A percentile compares a stretch with the other conserved stretches of the same genome.
Evolutionary conservation across 371 early-diverging fungal genomes (phyloP).

Genomic region (Dichotomocladium elegans): DNA sequence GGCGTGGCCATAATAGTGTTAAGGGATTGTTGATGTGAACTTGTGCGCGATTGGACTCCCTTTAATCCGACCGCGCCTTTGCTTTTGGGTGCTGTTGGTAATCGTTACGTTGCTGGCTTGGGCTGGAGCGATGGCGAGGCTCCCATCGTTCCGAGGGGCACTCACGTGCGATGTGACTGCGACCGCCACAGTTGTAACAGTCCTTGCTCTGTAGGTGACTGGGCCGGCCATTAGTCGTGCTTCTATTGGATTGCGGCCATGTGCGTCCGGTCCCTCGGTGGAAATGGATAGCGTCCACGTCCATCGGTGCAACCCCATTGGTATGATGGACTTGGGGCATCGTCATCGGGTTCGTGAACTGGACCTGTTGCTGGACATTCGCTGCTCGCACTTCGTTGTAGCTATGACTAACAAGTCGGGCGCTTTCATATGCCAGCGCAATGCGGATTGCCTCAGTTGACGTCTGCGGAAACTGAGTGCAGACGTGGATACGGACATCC

Average conservation of each 20-base stretch:
- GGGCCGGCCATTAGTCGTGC: too few species aligned
- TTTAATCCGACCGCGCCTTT: not conserved
- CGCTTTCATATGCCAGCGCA: too few species aligned
- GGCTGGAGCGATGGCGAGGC: not conserved
- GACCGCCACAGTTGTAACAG: too few species aligned
- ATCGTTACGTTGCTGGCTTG: too few species aligned
- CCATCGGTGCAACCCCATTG: constrained; percentile 1
- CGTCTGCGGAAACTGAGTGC: not conserved
- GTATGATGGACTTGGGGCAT: not conserved
- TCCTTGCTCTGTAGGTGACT: too few species aligned
- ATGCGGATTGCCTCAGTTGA: not conserved
- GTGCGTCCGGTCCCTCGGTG: not conserved
- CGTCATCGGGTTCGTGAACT: not conserved
- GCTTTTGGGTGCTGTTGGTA: not conserved
- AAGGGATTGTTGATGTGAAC: too few species aligned
- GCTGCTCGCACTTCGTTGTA: too few species aligned
- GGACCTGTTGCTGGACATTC: not conserved
- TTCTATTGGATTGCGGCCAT: too few species aligned
- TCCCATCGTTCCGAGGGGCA: not conserved
- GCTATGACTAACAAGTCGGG: constrained; percentile 4
- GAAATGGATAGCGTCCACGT: not conserved
- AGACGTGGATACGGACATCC: not conserved
- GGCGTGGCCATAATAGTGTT: too few species aligned
- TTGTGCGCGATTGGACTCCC: too few species aligned
- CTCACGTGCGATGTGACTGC: not conserved